These are phyloP conservation scores for Ceratocystis albifundus DNA, from an alignment of 2,329 filamentous ascomycete genomes.

Conservation along the genomic window DNA sequence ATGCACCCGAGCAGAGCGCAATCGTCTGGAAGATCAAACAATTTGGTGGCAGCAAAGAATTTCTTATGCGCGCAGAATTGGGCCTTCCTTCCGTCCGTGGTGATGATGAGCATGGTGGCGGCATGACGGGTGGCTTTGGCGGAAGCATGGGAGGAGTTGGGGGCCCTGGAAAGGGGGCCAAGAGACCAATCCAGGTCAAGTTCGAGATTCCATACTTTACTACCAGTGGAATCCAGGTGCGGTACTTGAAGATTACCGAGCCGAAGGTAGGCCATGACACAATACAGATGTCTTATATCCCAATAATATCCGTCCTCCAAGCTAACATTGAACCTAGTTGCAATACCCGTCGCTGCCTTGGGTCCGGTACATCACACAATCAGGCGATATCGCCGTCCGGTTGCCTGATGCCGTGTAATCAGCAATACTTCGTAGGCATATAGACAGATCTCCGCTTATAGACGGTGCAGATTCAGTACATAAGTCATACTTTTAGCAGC, in stretches of 20 bases:
- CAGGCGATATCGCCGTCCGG: conserved; percentile 87
- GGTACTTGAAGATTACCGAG: conserved; percentile 98
- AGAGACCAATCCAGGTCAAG: conserved; percentile 95
- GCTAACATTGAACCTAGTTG: conserved; percentile 43
- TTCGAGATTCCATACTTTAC: conserved; percentile 99
- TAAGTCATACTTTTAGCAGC: conserved; percentile 6
- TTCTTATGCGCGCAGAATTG: conserved; percentile 93
- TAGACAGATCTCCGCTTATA: conserved; percentile 2
- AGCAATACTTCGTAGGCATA: neutral
- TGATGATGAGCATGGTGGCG: conserved; percentile 88
- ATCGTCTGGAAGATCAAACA: conserved; percentile 99
- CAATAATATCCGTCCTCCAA: neutral
- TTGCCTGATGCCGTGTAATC: conserved; percentile 75
- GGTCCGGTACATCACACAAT: conserved; percentile 98
- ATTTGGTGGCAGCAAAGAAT: conserved; percentile 96
- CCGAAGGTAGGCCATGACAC: conserved; percentile 64
- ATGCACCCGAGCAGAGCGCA: conserved; percentile 90
- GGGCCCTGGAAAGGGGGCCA: conserved; percentile 66
- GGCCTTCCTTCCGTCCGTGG: conserved; percentile 88
- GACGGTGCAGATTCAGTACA: neutral
- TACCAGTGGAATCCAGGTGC: conserved; percentile 96
- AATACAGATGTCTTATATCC: conserved; percentile 1
- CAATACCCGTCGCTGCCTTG: conserved; percentile 97
- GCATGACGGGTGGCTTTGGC: conserved; percentile 95
- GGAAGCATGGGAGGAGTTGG: conserved; percentile 89